phyloP scores from a whole-genome alignment of 192 early-diverging fungal species.

The Umbelopsis isabellina region DNA sequence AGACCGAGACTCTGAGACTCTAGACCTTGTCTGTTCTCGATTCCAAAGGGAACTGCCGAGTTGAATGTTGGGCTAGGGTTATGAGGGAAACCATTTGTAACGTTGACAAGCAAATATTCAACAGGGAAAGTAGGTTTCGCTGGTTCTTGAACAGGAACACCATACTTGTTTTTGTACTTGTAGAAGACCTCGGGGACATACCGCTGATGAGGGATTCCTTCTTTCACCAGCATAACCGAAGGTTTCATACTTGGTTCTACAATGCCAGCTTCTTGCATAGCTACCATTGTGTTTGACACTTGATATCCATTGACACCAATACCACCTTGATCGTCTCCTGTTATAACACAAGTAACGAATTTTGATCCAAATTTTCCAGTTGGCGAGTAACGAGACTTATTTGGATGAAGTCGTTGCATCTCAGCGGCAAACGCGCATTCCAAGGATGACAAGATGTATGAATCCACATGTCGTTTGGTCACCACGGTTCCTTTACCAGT shows the following conservation, averaged over 20 bases:
- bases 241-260: conserved; percentile 90
- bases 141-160: conserved; percentile 78
- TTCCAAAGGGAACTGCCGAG: conserved; percentile 59
- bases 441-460: conserved; percentile 91
- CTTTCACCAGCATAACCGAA: conserved; percentile 81
- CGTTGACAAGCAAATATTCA: conserved; percentile 94
- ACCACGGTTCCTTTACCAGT: conserved; percentile 78
- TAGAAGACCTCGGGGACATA: conserved; percentile 99
- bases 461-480: conserved; percentile 87
- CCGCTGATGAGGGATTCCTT: conserved; percentile 62
- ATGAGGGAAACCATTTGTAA: conserved; percentile 90
- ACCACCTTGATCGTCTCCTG: conserved; percentile 84
- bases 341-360: conserved; percentile 94
- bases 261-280: conserved; percentile 90
- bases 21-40: conserved; percentile 78
- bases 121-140: conserved; percentile 97
- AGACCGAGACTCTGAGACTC: conserved; percentile 59
- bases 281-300: conserved; percentile 87
- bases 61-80: conserved; percentile 77
- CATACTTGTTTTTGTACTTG: conserved; percentile 95
- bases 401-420: conserved; percentile 78
- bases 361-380: conserved; percentile 86
- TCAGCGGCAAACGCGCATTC: conserved; percentile 87
- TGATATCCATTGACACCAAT: conserved; percentile 91
- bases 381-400: conserved; percentile 68